Conservation (phyloP, 148 eudicot species). For the Spergularia marina region DNA sequence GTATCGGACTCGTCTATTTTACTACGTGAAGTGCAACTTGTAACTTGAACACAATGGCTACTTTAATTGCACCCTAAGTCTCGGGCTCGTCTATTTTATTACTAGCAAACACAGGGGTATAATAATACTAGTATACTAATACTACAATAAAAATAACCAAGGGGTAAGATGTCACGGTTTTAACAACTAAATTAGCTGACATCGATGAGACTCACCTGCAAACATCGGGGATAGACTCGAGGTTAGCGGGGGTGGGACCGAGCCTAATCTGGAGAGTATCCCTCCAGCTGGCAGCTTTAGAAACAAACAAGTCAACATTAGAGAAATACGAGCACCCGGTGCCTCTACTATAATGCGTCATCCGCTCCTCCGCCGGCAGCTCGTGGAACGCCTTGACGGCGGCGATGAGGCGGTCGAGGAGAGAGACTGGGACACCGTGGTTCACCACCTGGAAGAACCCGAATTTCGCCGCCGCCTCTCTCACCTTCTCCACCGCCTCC, state of each 20-base stretch:
- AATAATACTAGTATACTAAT: background rate
- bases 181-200: background rate
- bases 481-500: conserved; percentile 34
- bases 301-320: conserved; percentile 55
- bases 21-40: background rate
- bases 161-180: too few species aligned
- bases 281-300: conserved; percentile 87
- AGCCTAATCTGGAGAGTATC: conserved; percentile 52
- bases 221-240: conserved; percentile 31
- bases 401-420: conserved; percentile 27
- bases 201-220: conserved; percentile 24
- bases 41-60: background rate
- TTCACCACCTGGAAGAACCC: conserved; percentile 69
- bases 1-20: too few species aligned
- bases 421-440: conserved; percentile 39
- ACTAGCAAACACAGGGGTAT: too few species aligned
- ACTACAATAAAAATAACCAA: background rate
- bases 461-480: conserved; percentile 36
- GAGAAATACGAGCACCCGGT: conserved; percentile 40
- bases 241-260: conserved; percentile 32
- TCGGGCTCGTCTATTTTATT: too few species aligned
- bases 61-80: too few species aligned
- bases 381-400: conserved; percentile 43
- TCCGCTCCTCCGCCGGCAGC: conserved; percentile 33
- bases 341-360: conserved; percentile 3